phyloP scores from a whole-genome alignment of 73 alveolate species.

The Paraurostyla sp. region DNA sequence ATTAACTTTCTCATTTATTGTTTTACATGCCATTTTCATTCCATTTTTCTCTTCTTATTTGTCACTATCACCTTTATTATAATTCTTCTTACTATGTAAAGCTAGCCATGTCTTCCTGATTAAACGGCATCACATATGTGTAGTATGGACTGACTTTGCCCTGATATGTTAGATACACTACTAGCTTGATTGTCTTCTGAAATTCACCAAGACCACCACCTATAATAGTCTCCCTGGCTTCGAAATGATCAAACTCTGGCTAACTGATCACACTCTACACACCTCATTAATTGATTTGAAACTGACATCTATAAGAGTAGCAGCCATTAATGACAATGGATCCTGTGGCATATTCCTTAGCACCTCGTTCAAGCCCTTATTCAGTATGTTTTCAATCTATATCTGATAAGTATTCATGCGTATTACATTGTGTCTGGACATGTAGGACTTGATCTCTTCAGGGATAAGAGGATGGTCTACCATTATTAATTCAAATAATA shows the following conservation, averaged over 20 bases:
- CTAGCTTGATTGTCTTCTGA: conserved; percentile 35
- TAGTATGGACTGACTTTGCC: conserved; percentile 28
- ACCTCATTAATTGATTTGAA: background rate
- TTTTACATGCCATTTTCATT: conserved; percentile 57
- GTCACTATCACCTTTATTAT: background rate
- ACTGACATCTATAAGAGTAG: conserved; percentile 53
- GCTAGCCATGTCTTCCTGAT: conserved; percentile 28
- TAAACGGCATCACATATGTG: conserved; percentile 24
- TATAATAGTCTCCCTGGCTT: conserved; percentile 57
- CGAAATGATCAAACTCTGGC: conserved; percentile 49
- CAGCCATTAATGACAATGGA: conserved; percentile 71
- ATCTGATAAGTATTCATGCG: background rate
- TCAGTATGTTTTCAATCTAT: conserved; percentile 55
- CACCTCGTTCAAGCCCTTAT: conserved; percentile 64
- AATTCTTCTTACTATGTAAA: conserved; percentile 3
- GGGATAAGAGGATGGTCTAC: conserved; percentile 65
- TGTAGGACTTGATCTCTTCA: conserved; percentile 10
- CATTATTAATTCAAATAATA: conserved; percentile 10
- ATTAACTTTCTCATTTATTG: conserved; percentile 57
- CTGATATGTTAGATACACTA: conserved; percentile 33
- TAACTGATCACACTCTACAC: background rate
- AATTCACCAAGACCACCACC: no score
- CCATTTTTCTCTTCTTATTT: conserved; percentile 54
- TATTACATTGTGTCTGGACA: conserved; percentile 42
- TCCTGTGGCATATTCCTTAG: conserved; percentile 59